Evolutionary conservation across 305 asterid genomes (phyloP).

Genomic region (Fraxinus latifolia): DNA sequence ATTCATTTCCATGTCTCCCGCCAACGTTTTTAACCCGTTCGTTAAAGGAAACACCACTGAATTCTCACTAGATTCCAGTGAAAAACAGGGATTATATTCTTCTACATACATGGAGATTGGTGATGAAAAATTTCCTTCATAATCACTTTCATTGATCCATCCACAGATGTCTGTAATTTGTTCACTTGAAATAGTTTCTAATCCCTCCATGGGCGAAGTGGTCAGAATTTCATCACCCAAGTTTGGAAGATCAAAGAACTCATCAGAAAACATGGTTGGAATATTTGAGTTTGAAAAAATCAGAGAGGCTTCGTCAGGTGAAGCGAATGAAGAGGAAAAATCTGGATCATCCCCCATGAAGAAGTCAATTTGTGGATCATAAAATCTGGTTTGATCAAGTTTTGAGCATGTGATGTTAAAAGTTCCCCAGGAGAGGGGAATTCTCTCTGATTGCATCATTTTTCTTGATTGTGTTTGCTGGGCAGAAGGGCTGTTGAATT

Average conservation of each 20-base stretch:
- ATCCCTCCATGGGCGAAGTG: constrained; percentile 1
- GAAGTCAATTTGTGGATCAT: constrained; percentile 33
- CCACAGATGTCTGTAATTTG: constrained; percentile 29
- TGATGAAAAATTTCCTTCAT: background rate
- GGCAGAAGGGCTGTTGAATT: constrained; percentile 19
- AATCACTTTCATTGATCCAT: constrained; percentile 43
- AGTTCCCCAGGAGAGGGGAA: constrained; percentile 41
- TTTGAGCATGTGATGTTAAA: constrained; percentile 26
- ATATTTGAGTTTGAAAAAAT: constrained; percentile 14
- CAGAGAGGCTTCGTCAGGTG: constrained; percentile 8
- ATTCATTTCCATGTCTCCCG: constrained; percentile 26
- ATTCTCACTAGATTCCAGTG: constrained; percentile 15
- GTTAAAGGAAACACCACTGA: constrained; percentile 14
- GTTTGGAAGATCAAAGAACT: constrained; percentile 18
- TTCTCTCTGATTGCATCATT: constrained; percentile 49
- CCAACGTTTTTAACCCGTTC: background rate
- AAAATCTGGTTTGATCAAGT: constrained; percentile 23
- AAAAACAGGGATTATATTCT: constrained; percentile 9
- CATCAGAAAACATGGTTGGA: constrained; percentile 18
- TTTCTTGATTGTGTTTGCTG: constrained; percentile 14
- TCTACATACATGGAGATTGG: background rate
- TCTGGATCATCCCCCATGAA: constrained; percentile 4
- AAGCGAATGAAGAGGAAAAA: constrained; percentile 10
- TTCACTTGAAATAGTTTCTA: constrained; percentile 19
- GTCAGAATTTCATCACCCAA: constrained; percentile 8